Percentiles rank a stretch among this genome's conserved stretches.
Evolutionary conservation across 768 basidiomycete genomes (phyloP).

Genomic region (Boletus sp.): DNA sequence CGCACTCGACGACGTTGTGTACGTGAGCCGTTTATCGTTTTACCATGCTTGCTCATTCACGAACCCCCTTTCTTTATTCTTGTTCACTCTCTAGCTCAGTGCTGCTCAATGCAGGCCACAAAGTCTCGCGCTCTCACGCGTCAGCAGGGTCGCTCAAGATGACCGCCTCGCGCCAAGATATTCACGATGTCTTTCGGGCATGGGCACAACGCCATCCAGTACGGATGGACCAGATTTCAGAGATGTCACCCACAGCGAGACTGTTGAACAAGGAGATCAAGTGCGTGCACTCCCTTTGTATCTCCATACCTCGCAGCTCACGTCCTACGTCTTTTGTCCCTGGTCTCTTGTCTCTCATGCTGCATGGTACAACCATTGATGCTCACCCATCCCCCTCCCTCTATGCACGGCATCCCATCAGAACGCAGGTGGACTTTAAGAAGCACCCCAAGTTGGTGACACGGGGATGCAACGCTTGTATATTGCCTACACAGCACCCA

Average conservation of each 20-base stretch:
- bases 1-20: conserved; percentile 73
- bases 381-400: no score
- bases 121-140: conserved; percentile 90
- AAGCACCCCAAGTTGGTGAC: conserved; percentile 66
- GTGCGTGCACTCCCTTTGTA: conserved; percentile 40
- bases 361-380: no score
- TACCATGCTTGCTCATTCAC: neutral
- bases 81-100: conserved; percentile 60
- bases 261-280: conserved; percentile 66
- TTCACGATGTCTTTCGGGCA: conserved; percentile 84
- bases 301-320: neutral
- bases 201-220: conserved; percentile 84
- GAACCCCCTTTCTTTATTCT: neutral
- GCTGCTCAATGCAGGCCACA: conserved; percentile 80
- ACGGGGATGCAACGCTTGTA: no score
- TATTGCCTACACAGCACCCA: no score
- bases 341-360: no score
- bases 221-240: conserved; percentile 77
- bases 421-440: conserved; percentile 65
- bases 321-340: neutral
- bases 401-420: neutral
- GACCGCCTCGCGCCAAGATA: conserved; percentile 61
- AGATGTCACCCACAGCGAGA: conserved; percentile 64
- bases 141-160: conserved; percentile 90
- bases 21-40: conserved; percentile 29